A percentile compares a stretch with the other conserved stretches of the same genome.
Conservation (phyloP, 371 early-diverging fungal species). For the Actinomortierella ambigua region DNA sequence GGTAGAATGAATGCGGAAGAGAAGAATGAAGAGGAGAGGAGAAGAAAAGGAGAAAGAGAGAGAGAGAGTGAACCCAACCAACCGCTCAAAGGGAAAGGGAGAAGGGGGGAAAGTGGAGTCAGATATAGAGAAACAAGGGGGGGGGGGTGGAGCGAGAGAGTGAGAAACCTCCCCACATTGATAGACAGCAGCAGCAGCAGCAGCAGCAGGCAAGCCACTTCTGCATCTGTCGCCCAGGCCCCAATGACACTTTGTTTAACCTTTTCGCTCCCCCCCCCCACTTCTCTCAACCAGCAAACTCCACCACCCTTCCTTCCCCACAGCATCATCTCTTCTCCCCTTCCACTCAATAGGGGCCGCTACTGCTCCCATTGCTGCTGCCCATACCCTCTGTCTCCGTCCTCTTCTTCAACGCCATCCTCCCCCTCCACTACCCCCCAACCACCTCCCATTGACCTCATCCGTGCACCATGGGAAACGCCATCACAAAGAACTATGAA, state of each 20-base stretch:
- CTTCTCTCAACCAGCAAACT: no score
- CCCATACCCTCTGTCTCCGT: no score
- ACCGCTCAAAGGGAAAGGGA: neutral
- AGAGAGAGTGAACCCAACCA: neutral
- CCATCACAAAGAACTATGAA: conserved; percentile 49
- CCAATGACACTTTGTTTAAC: no score
- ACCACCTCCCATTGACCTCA: no score
- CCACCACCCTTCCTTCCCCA: no score
- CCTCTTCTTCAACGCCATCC: no score
- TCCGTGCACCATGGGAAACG: conserved; percentile 41
- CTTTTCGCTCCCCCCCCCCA: no score
- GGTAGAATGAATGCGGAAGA: conserved; percentile 1
- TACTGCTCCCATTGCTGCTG: no score
- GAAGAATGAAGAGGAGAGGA: neutral
- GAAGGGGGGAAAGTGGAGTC: neutral
- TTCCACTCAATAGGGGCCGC: neutral
- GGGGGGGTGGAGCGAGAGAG: neutral
- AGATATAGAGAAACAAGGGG: neutral
- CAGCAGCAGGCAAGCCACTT: no score
- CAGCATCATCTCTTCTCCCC: neutral
- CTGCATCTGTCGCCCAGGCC: no score
- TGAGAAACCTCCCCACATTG: neutral
- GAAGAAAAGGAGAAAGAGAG: neutral
- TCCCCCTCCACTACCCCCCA: no score
- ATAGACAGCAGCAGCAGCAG: neutral